Evolutionary conservation across 192 early-diverging fungal species (phyloP).

Genomic region (Rhizophagus clarus): DNA sequence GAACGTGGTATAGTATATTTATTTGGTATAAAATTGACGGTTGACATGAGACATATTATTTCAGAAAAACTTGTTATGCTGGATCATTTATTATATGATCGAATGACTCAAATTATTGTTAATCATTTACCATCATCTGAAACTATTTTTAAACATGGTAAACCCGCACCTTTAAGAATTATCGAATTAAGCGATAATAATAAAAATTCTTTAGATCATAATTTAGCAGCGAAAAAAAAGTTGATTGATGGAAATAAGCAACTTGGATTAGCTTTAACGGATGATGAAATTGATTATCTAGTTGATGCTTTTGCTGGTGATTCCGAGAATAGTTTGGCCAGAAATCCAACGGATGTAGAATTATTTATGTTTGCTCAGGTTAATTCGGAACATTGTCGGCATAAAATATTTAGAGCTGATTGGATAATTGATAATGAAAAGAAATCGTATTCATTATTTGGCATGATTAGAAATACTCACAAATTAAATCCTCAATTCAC

Average conservation of each 20-base stretch:
- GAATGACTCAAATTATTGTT: constrained; percentile 91
- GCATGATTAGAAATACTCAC: constrained; percentile 96
- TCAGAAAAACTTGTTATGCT: constrained; percentile 51
- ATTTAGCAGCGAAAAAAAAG: constrained; percentile 63
- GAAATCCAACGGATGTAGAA: constrained; percentile 98
- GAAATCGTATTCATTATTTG: constrained; percentile 85
- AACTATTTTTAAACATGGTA: constrained; percentile 73
- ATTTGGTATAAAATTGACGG: constrained; percentile 48
- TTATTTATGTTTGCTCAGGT: constrained; percentile 99
- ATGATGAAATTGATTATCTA: constrained; percentile 96
- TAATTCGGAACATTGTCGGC: constrained; percentile 99
- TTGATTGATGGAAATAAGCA: constrained; percentile 82
- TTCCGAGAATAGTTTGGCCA: constrained; percentile 53
- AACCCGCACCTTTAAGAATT: constrained; percentile 59
- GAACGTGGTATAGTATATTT: constrained; percentile 88
- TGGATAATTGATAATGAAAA: constrained; percentile 95
- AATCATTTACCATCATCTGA: constrained; percentile 63
- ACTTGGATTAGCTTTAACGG: constrained; percentile 92
- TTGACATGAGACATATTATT: constrained; percentile 21
- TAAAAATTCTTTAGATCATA: constrained; percentile 36
- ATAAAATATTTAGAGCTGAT: constrained; percentile 99
- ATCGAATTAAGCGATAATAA: constrained; percentile 44
- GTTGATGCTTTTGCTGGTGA: constrained; percentile 76
- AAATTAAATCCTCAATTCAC: constrained; percentile 78
- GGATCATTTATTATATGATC: constrained; percentile 72